These are phyloP conservation scores for Dactylis glomerata DNA, from an alignment of 176 grass and related monocot genomes.

Conservation along the genomic window DNA sequence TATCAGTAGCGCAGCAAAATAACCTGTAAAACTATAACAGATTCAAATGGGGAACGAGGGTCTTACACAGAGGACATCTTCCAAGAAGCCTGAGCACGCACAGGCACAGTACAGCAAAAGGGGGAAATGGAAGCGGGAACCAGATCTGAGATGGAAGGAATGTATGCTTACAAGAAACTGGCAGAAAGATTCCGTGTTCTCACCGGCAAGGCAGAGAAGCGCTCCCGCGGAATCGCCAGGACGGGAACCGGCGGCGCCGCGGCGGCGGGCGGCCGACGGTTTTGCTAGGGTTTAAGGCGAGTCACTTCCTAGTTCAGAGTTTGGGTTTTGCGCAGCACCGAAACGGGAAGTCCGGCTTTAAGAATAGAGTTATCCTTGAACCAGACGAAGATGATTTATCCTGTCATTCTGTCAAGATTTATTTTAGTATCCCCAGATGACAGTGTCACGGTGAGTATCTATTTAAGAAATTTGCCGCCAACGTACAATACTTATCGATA, in stretches of 20 bases:
- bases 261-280: not conserved
- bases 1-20: not conserved
- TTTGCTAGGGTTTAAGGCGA: slow-evolving; percentile 9
- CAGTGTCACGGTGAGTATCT: no score
- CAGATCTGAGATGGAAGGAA: slow-evolving; percentile 3
- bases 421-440: no score
- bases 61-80: not conserved
- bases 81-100: not conserved
- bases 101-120: not conserved
- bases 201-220: not conserved
- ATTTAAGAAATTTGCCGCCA: not conserved
- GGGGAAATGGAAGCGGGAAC: not conserved
- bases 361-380: not conserved
- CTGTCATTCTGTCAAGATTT: no score
- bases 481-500: not conserved
- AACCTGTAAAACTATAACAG: not conserved
- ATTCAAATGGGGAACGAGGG: not conserved
- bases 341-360: not conserved
- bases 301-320: not conserved
- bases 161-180: not conserved
- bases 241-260: not conserved
- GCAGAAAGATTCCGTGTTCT: not conserved
- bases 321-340: not conserved
- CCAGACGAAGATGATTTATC: not conserved
- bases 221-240: not conserved